These are phyloP conservation scores for Sphaerulina musiva DNA, from an alignment of 2,329 filamentous ascomycete genomes.

Conservation along the genomic window DNA sequence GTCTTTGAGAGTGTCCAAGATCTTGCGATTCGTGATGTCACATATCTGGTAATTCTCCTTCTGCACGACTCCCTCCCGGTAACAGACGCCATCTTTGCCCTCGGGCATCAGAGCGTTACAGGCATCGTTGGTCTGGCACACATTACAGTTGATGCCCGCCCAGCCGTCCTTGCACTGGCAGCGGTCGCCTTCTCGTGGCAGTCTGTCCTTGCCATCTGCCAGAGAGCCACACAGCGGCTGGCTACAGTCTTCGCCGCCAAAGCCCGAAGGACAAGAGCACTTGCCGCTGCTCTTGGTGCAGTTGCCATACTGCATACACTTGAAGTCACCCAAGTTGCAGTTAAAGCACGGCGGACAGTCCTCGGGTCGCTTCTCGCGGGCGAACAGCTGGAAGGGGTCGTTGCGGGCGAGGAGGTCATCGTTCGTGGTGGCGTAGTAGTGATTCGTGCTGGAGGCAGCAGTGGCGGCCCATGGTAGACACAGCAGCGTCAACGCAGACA, in stretches of 20 bases:
- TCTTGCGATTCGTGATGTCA: constrained; percentile 93
- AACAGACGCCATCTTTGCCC: constrained; percentile 74
- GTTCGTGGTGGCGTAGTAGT: constrained; percentile 29
- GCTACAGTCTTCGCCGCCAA: constrained; percentile 89
- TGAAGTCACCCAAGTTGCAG: constrained; percentile 88
- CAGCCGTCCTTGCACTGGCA: constrained; percentile 91
- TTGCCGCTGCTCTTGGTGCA: constrained; percentile 89
- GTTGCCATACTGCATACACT: constrained; percentile 80
- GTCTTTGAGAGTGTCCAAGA: constrained; percentile 75
- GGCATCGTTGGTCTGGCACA: constrained; percentile 75
- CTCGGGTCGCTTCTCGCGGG: constrained; percentile 64
- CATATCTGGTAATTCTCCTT: constrained; percentile 97
- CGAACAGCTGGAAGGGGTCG: constrained; percentile 37
- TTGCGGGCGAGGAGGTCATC: constrained; percentile 25
- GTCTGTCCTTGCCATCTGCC: constrained; percentile 70
- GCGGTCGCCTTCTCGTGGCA: constrained; percentile 60
- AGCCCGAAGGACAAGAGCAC: constrained; percentile 86
- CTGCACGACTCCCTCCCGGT: constrained; percentile 81
- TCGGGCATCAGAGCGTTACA: constrained; percentile 80
- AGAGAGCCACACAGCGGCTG: constrained; percentile 86
- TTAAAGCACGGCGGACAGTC: constrained; percentile 92
- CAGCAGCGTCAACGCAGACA: constrained; percentile 8
- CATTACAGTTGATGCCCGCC: constrained; percentile 94
- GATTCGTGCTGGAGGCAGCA: constrained; percentile 20
- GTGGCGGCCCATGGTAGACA: too few relatives aligned